Evolutionary conservation across 176 grass and related monocot genomes (phyloP).

Genomic region (Avena sativa): DNA sequence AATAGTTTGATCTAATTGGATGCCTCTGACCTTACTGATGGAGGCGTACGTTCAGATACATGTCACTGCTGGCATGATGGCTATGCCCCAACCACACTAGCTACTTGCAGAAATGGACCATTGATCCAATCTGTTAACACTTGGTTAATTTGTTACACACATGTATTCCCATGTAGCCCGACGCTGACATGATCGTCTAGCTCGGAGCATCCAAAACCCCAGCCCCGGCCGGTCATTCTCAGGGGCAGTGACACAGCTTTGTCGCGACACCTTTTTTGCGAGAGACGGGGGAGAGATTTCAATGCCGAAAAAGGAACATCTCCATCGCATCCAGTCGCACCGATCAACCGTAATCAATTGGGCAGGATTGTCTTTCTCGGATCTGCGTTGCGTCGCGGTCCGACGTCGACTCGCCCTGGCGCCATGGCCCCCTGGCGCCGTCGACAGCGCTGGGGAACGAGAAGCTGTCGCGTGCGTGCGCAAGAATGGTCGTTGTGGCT

Average conservation of each 20-base stretch:
- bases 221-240: neutral
- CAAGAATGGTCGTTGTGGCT: neutral
- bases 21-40: neutral
- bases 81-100: constrained; percentile 25
- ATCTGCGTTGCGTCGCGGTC: neutral
- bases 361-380: constrained; percentile 37
- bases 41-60: neutral
- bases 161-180: neutral
- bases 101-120: no score
- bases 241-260: constrained; percentile 23
- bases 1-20: neutral
- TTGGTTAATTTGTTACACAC: constrained; percentile 31
- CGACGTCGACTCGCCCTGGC: neutral
- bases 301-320: neutral
- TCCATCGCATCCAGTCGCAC: neutral
- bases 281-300: neutral
- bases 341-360: neutral
- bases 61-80: constrained; percentile 37
- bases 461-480: neutral
- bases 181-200: neutral
- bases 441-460: neutral
- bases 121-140: constrained; percentile 17
- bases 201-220: no score
- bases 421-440: neutral
- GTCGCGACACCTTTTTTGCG: neutral